Evolutionary conservation across 2,329 filamentous ascomycete species (phyloP), one percentile per base, ranked within the genome.

Genomic region (Aspergillus fumigatus): DNA sequence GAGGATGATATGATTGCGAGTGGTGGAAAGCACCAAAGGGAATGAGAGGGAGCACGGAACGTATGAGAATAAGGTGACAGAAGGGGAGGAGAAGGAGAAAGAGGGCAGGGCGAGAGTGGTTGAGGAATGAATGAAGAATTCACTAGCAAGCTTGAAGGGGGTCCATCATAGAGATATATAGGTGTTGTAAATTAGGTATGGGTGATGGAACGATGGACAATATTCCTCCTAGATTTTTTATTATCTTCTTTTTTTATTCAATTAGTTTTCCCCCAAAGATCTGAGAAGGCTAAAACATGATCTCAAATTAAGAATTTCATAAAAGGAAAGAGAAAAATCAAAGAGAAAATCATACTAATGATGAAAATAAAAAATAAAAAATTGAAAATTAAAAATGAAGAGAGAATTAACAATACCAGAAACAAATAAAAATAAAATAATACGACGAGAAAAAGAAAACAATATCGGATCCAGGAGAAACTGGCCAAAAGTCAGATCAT

Each of bases 111-210:
- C 29, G 59, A 63, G 58, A 50, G 58, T 56, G 51, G 58, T 57
- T 51, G 57, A 59, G 57, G 60, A 58, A 63, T 61, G 61, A 55
- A 53, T 58, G 62, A 67, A 63, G 59, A 65, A 68, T 62, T 62
- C 60, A 58, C 57, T 60, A 58, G 59, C 56, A 53, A 63, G 60
- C 62, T 57, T 51, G 49, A 65, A 67, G 65, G 68, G 65, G 67
- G 62, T 57, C 55, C 63, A 64, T 69, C 62, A 61, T 63, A 62
- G 69, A 69, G 68, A 71, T 73, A 72, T 72, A 71, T 63, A 63
- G 32, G 27, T 50, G 55, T 55, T 54, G 51, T 53, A 41, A 41
- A 32, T 53, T 51, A 45, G 19, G 41, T 45, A 45, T 45, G 19
- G 41, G 21, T 11, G 14, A 32, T 32, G 29, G 29, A 4, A 32